phyloP scores from a whole-genome alignment of 148 eudicot species.

The Dianthus caryophyllus region DNA sequence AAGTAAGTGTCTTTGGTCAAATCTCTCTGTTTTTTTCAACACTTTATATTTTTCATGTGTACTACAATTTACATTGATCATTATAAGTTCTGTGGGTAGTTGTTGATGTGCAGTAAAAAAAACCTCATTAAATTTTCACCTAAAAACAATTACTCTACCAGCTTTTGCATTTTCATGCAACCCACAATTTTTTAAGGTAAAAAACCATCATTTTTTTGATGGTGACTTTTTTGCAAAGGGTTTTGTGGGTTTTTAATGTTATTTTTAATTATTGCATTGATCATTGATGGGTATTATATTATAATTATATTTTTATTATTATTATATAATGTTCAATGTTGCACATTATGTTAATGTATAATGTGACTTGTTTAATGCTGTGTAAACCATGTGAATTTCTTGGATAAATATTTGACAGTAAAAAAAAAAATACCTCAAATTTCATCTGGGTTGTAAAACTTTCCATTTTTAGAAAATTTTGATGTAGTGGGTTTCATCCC shows the following conservation, averaged over 20 bases:
- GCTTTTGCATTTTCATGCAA: not conserved
- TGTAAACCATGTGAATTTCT: not conserved
- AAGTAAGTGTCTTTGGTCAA: not conserved
- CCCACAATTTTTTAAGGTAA: not conserved
- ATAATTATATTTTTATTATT: not conserved
- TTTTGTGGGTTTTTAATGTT: not conserved
- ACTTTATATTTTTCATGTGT: not conserved
- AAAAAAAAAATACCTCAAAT: not conserved
- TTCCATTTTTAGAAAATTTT: not conserved
- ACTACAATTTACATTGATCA: not conserved
- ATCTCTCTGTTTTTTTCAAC: not conserved
- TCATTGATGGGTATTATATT: not conserved
- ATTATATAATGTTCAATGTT: too few species aligned
- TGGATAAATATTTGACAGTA: not conserved
- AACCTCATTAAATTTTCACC: not conserved
- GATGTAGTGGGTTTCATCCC: not conserved
- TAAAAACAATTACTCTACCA: too few species aligned
- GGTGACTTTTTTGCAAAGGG: not conserved
- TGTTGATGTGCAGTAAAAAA: not conserved
- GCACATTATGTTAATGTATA: too few species aligned
- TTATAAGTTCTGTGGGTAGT: not conserved
- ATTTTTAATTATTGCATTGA: not conserved
- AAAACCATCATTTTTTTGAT: too few species aligned
- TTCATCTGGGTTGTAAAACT: slow-evolving; percentile 3
- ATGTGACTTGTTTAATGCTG: not conserved